Base-by-base conservation (phyloP, 1,284 basidiomycete genomes). In the Leccinum subrobustum region DNA sequence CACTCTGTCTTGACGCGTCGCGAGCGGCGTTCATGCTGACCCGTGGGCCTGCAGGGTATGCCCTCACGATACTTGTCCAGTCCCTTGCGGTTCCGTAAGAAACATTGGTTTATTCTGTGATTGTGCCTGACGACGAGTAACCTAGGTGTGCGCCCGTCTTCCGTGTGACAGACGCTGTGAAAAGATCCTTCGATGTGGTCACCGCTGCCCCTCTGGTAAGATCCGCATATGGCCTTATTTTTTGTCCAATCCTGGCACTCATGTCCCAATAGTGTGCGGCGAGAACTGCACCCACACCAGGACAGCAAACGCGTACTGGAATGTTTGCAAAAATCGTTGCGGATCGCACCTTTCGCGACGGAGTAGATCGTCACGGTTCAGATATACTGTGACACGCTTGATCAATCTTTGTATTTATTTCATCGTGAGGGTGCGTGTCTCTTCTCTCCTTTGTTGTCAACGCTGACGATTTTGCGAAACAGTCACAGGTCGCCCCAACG, bases 11-110 rank as follows among this genome's bases (percentile, higher is more conserved):
- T 35, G 5, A 25, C 3, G n/a, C 31, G 9, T 52, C 3, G 44
- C 42, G 0, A 8, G 31, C 8, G 8, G 6, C 14, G 6, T 8
- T 54, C 16, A 5, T 54, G 23, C 53, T 54, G 23, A 54, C 23
- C 16, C 23, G 35, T 39, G 20, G 7, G 20, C 14, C 23, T 39
- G 27, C 54, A 84, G 82, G 84, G 67, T 54, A 7, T 91, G 89
- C 66, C 63, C 76, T 6, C 86, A 89, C 63, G 67, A 79, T 27
- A 53, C 59, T 1, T 91, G 89, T 61, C 82, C 82, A 2, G 79
- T 89, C n/a, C 82, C 86, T 0, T 92, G 90, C 65, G 88, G 87
- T 12, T 87, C 86, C 18, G 88, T 89, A 60, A 75, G 85, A 77
- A 6, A 27, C 3, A 31, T 23, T 29, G 16, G 11, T 25, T 3